These are phyloP conservation scores for Komagataella ulmi DNA, from an alignment of 805 yeast genomes.

Conservation along the genomic window DNA sequence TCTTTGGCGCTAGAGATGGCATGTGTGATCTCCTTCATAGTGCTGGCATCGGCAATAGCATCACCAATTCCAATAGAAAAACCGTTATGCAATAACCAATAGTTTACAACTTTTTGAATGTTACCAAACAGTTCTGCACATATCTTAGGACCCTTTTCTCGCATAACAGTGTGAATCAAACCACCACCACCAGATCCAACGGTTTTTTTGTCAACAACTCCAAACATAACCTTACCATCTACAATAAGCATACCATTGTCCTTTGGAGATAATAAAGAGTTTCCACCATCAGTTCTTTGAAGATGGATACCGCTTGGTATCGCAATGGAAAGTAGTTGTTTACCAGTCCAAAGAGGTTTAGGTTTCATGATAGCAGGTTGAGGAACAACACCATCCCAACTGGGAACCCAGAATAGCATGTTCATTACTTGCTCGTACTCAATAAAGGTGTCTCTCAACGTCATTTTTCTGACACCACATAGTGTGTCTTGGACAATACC, in stretches of 20 bases:
- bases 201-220: constrained; percentile 96
- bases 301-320: constrained; percentile 93
- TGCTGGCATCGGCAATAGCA: constrained; percentile 94
- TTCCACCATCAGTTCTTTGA: constrained; percentile 87
- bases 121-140: constrained; percentile 88
- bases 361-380: constrained; percentile 92
- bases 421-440: constrained; percentile 94
- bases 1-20: constrained; percentile 89
- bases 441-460: constrained; percentile 77
- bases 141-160: constrained; percentile 89
- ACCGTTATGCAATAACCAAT: constrained; percentile 92
- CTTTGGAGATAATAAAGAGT: constrained; percentile 69
- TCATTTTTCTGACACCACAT: constrained; percentile 94
- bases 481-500: constrained; percentile 99
- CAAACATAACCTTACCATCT: constrained; percentile 94
- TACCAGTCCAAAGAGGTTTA: constrained; percentile 95
- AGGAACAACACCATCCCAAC: constrained; percentile 97
- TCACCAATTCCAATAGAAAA: constrained; percentile 99
- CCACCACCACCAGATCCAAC: constrained; percentile 99
- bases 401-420: constrained; percentile 93
- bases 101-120: constrained; percentile 90
- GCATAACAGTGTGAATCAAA: constrained; percentile 89
- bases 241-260: constrained; percentile 93
- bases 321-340: constrained; percentile 82
- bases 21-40: constrained; percentile 87